phyloP scores from a whole-genome alignment of 257 asterid genomes.

The Primulina tabacum region DNA sequence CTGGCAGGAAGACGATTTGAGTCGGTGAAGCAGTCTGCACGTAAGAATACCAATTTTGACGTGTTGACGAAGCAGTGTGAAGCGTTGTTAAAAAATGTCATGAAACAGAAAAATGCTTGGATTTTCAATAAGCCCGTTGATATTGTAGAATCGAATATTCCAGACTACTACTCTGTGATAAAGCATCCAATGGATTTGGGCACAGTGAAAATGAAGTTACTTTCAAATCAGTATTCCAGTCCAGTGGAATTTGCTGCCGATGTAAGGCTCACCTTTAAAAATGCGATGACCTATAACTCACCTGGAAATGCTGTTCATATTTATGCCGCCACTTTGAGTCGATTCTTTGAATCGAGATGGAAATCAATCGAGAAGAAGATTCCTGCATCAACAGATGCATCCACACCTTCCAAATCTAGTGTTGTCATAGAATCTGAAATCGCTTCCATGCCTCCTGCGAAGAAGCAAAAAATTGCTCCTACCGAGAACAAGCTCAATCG shows the following conservation, averaged over 20 bases:
- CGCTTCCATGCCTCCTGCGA: constrained; percentile 49
- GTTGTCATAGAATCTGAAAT: constrained; percentile 44
- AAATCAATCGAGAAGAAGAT: constrained; percentile 67
- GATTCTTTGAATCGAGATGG: constrained; percentile 73
- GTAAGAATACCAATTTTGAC: constrained; percentile 37
- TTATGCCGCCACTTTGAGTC: constrained; percentile 54
- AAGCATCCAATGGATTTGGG: constrained; percentile 97
- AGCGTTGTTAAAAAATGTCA: constrained; percentile 45
- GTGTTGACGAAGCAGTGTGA: constrained; percentile 71
- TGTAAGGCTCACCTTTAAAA: constrained; percentile 69
- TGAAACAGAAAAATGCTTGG: constrained; percentile 58
- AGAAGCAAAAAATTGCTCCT: constrained; percentile 50
- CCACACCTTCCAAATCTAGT: constrained; percentile 43
- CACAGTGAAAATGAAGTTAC: constrained; percentile 57
- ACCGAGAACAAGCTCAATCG: constrained; percentile 44
- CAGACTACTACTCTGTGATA: constrained; percentile 64
- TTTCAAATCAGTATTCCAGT: constrained; percentile 48
- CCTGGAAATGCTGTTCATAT: constrained; percentile 54
- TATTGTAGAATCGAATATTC: constrained; percentile 54
- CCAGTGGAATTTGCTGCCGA: constrained; percentile 71
- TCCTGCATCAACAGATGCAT: constrained; percentile 35
- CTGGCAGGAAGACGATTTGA: constrained; percentile 36
- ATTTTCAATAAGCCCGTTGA: constrained; percentile 78
- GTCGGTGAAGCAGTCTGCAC: constrained; percentile 33
- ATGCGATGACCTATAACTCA: constrained; percentile 79